Evolutionary conservation across 805 yeast genomes (phyloP).

Genomic region (Isabelozyma gotoi): DNA sequence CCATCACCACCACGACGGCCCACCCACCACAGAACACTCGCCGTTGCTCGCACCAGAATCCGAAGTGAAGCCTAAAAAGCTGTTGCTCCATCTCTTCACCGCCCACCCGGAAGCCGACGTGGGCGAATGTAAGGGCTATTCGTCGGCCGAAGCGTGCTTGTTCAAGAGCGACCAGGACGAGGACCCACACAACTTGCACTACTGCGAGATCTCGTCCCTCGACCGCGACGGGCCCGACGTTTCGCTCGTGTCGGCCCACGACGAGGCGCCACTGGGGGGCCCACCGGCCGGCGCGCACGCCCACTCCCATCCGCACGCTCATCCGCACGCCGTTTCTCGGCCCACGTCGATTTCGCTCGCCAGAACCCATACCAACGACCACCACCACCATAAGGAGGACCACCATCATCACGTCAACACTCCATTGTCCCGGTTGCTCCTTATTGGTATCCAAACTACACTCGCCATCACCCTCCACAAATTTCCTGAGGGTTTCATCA

Average conservation of each 20-base stretch:
- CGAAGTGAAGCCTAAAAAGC: conserved; percentile 14
- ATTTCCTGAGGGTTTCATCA: conserved; percentile 92
- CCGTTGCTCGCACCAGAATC: conserved; percentile 3
- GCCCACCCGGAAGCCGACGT: conserved; percentile 18
- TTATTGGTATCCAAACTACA: conserved; percentile 89
- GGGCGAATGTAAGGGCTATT: conserved; percentile 51
- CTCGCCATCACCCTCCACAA: conserved; percentile 87
- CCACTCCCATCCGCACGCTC: too few species aligned
- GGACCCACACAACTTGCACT: conserved; percentile 23
- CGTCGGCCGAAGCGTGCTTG: conserved; percentile 39
- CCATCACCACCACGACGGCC: conserved; percentile 6
- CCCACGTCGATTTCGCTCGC: not conserved
- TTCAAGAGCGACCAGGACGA: conserved; percentile 7
- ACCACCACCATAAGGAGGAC: conserved; percentile 30
- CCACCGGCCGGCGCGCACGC: too few species aligned
- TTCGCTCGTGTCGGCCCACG: not conserved
- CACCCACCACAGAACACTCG: not conserved
- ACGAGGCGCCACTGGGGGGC: not conserved
- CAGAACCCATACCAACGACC: conserved; percentile 1
- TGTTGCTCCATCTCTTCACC: conserved; percentile 25
- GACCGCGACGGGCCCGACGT: not conserved
- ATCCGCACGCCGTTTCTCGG: too few species aligned
- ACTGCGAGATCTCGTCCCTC: conserved; percentile 38
- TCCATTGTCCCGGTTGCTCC: conserved; percentile 71
- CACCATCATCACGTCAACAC: conserved; percentile 83